Base-by-base conservation (phyloP, 495 filamentous ascomycete species). In the Diplogelasinospora grovesii region DNA sequence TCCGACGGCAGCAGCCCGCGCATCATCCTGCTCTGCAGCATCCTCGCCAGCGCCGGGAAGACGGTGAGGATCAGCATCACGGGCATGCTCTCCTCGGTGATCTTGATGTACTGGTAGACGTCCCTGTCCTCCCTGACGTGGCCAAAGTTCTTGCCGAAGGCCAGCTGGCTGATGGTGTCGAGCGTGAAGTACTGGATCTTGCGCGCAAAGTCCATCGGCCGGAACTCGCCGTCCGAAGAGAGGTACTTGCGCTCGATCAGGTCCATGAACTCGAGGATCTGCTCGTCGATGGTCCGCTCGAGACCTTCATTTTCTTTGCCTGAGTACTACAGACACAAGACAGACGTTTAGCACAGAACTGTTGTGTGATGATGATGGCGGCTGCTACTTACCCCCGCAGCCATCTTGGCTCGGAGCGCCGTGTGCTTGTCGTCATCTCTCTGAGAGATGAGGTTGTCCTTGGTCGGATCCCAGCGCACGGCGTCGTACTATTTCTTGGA, bases 1-100 rank as follows among this genome's bases (percentile, higher is more conserved):
- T 70, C 69, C 16, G 64, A 76, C 0, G 78, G 78, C 11, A 80
- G 64, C 10, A 79, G 54, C 34, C 69, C 71, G 29, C 68, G 72
- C 36, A 78, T 68, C 22, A 79, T 8, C 35, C 61, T 70, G 14
- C 70, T 78, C 3, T 65, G 63, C 44, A 78, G 68, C 20, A 80
- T 41, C 62, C 64, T 71, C 26, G 70, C 67, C 8, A 73, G 72
- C 55, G 30, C 32, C n/a, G 29, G 22, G 27, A 33, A 16, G 19
- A 30, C 29, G 21, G 35, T 19, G 4, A 40, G 37, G 75, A 75
- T 18, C 74, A 76, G 50, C 3, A 79, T 65, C 4, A 64, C 52
- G 2, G 70, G 63, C 13, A 79, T 56, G 8, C 64, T 60, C 16
- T 69, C 62, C 39, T 74, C 65, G 43, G 78, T 70, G 1, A 64